These are phyloP conservation scores for Sclerotinia sclerotiorum DNA, from an alignment of 2,329 filamentous ascomycete genomes.

Conservation along the genomic window DNA sequence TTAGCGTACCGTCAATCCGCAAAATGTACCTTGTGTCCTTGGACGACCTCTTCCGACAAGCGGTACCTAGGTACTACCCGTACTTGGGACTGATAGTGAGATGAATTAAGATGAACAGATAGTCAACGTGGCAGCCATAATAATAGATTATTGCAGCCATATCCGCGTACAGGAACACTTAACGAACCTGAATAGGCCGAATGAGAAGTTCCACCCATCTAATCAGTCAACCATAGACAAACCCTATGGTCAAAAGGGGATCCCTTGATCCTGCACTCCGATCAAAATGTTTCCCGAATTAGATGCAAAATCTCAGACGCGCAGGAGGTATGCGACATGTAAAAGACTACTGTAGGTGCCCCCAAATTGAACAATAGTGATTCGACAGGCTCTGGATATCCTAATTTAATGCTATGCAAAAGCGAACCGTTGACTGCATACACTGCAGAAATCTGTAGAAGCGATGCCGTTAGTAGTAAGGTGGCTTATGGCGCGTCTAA, in stretches of 20 bases:
- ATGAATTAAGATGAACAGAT: slow-evolving; percentile 18
- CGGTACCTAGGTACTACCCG: slow-evolving; percentile 11
- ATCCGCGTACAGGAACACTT: not conserved
- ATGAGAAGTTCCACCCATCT: slow-evolving; percentile 13
- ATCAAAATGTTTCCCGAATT: slow-evolving; percentile 19
- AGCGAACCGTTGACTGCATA: slow-evolving; percentile 7
- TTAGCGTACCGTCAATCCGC: slow-evolving; percentile 12
- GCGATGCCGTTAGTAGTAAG: slow-evolving; percentile 17
- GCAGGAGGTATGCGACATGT: slow-evolving; percentile 9
- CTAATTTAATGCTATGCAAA: slow-evolving; percentile 14
- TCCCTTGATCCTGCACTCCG: slow-evolving; percentile 12
- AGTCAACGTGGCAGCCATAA: slow-evolving; percentile 12
- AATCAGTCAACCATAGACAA: slow-evolving; percentile 5
- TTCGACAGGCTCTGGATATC: not conserved
- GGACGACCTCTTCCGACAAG: slow-evolving; percentile 7
- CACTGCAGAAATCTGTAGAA: slow-evolving; percentile 13
- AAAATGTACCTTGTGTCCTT: slow-evolving; percentile 9
- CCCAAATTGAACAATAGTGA: slow-evolving; percentile 1
- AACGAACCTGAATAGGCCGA: not conserved
- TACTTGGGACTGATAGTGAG: not conserved
- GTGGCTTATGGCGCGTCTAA: slow-evolving; percentile 21
- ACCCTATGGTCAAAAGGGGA: slow-evolving; percentile 18
- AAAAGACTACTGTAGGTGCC: slow-evolving; percentile 21
- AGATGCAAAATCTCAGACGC: slow-evolving; percentile 15
- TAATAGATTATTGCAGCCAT: slow-evolving; percentile 1